Conservation (phyloP, 768 basidiomycete species). For the Tulasnella sp. region DNA sequence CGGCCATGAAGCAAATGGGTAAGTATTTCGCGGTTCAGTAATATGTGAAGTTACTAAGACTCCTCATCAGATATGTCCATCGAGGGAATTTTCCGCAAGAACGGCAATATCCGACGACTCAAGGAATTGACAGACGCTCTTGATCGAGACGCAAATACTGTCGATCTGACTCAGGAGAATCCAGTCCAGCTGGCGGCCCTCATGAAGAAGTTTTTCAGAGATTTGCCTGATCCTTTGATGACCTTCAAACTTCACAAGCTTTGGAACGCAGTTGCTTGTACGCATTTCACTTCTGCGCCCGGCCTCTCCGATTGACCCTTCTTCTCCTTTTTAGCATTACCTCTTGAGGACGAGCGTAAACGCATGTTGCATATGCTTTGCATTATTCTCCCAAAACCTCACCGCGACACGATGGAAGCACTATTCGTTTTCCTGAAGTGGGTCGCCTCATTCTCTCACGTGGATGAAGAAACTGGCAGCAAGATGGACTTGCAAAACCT, state of each 20-base stretch:
- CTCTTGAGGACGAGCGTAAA: conserved; percentile 73
- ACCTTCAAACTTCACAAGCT: conserved; percentile 91
- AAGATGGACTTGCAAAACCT: conserved; percentile 98
- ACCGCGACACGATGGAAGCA: conserved; percentile 97
- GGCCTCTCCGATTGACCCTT: conserved; percentile 20
- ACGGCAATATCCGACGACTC: conserved; percentile 92
- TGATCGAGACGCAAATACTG: conserved; percentile 89
- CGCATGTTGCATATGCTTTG: conserved; percentile 85
- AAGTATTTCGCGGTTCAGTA: conserved; percentile 42
- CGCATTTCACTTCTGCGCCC: conserved; percentile 44
- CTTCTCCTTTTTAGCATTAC: conserved; percentile 56
- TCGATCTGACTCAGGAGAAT: conserved; percentile 92
- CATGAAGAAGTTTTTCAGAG: conserved; percentile 95
- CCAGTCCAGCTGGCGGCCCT: conserved; percentile 96
- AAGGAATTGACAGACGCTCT: conserved; percentile 90
- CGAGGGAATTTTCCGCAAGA: conserved; percentile 98
- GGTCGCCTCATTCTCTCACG: conserved; percentile 98
- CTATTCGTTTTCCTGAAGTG: conserved; percentile 98
- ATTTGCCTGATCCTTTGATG: conserved; percentile 94
- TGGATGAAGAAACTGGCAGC: conserved; percentile 95
- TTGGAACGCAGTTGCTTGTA: conserved; percentile 86
- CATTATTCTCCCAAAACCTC: conserved; percentile 84
- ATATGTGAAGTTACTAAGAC: conserved; percentile 24
- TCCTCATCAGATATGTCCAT: conserved; percentile 86
- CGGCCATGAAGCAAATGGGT: conserved; percentile 99